A percentile compares a stretch with the other conserved stretches of the same genome.
Evolutionary conservation across 345 rosid species (phyloP).

Genomic region (Heritiera fomes): DNA sequence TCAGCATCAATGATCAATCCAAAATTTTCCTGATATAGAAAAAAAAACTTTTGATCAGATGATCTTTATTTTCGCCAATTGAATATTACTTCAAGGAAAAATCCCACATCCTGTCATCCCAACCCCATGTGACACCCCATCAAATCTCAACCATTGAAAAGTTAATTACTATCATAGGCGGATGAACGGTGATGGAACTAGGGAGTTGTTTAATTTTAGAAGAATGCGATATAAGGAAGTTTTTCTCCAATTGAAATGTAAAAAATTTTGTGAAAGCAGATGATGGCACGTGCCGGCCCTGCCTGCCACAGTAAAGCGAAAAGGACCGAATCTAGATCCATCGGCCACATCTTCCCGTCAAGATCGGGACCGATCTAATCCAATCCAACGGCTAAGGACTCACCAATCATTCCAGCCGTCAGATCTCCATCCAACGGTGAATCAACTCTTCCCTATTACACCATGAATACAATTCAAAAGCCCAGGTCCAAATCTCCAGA

Average conservation of each 20-base stretch:
- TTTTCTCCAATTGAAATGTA: background rate
- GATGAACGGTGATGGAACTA: slow-evolving; percentile 18
- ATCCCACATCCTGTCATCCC: background rate
- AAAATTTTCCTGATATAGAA: too few species aligned
- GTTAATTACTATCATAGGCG: background rate
- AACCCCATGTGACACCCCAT: slow-evolving; percentile 19
- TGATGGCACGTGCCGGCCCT: slow-evolving; percentile 62
- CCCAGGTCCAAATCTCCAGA: slow-evolving; percentile 31
- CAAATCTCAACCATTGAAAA: slow-evolving; percentile 19
- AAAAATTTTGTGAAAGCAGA: slow-evolving; percentile 3
- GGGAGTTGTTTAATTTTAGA: background rate
- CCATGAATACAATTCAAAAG: slow-evolving; percentile 36
- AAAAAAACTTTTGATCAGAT: too few species aligned
- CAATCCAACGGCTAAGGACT: slow-evolving; percentile 47
- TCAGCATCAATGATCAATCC: too few species aligned
- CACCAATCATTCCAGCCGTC: slow-evolving; percentile 26
- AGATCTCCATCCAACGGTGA: slow-evolving; percentile 52
- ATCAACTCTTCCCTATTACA: slow-evolving; percentile 32
- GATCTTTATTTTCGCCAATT: background rate
- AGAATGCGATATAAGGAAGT: background rate
- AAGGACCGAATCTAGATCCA: slow-evolving; percentile 54
- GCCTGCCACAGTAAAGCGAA: slow-evolving; percentile 43
- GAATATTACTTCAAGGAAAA: slow-evolving; percentile 15
- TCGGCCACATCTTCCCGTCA: slow-evolving; percentile 54
- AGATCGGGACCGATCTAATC: slow-evolving; percentile 36